These are phyloP conservation scores for Thermomyces lanuginosus DNA, from an alignment of 2,329 filamentous ascomycete genomes.

Conservation along the genomic window DNA sequence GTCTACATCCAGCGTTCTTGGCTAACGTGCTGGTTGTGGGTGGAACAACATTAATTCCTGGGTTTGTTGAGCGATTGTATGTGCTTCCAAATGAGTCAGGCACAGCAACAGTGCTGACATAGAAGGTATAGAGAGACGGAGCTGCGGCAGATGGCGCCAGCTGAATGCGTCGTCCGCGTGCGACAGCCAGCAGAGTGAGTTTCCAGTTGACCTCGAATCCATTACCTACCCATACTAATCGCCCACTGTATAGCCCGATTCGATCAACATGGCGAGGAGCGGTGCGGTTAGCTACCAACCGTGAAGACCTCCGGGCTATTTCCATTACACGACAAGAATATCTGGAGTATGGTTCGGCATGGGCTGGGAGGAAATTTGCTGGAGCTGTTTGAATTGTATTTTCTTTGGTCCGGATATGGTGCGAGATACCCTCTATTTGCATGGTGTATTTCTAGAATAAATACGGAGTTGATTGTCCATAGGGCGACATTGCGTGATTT, in stretches of 20 bases:
- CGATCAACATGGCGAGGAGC: constrained; percentile 74
- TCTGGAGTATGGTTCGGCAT: constrained; percentile 62
- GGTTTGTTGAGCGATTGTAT: constrained; percentile 62
- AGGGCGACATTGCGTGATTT: not conserved
- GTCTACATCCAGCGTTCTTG: constrained; percentile 65
- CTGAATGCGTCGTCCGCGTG: constrained; percentile 63
- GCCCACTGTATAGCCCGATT: constrained; percentile 52
- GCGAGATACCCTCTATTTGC: too few relatives aligned
- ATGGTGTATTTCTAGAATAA: not conserved
- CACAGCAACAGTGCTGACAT: constrained; percentile 9
- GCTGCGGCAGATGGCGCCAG: constrained; percentile 52
- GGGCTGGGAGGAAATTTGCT: constrained; percentile 58
- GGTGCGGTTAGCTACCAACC: constrained; percentile 56
- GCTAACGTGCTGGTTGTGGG: constrained; percentile 82
- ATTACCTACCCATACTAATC: constrained; percentile 9
- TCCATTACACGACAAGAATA: constrained; percentile 82
- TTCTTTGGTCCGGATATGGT: too few relatives aligned
- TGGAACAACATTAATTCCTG: constrained; percentile 63
- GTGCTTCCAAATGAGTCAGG: constrained; percentile 7
- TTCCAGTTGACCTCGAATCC: constrained; percentile 2
- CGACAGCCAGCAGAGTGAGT: constrained; percentile 47
- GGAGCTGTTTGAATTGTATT: constrained; percentile 11
- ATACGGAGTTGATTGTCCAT: constrained; percentile 3
- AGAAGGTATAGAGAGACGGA: constrained; percentile 40
- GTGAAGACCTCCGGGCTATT: constrained; percentile 45